phyloP scores from a whole-genome alignment of 1,284 basidiomycete genomes.

The Leccinum huronense region DNA sequence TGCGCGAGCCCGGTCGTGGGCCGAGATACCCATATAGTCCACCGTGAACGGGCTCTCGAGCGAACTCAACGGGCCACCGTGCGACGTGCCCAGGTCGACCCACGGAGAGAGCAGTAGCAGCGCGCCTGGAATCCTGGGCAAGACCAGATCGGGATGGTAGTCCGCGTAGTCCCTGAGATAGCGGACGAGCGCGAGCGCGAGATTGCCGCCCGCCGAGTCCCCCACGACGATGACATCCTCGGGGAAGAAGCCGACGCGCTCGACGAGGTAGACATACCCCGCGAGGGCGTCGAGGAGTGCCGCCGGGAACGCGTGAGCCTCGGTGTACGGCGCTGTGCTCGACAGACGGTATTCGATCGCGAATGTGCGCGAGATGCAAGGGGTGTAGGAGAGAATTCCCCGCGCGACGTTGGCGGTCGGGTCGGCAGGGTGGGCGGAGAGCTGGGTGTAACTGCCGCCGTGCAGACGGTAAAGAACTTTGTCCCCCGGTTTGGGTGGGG shows the following conservation, averaged over 20 bases:
- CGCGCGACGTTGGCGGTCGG: conserved; percentile 27
- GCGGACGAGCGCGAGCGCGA: conserved; percentile 47
- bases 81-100: conserved; percentile 40
- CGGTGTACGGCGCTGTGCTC: conserved; percentile 25
- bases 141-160: conserved; percentile 15
- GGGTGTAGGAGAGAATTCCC: conserved; percentile 29
- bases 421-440: conserved; percentile 30
- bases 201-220: conserved; percentile 62
- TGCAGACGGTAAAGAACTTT: conserved; percentile 38
- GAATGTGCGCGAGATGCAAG: conserved; percentile 37
- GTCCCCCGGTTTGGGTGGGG: conserved; percentile 33
- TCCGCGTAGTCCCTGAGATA: conserved; percentile 37
- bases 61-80: conserved; percentile 27
- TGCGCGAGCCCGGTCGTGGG: background rate
- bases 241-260: conserved; percentile 42
- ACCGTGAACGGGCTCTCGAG: conserved; percentile 17
- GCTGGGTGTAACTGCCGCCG: conserved; percentile 33
- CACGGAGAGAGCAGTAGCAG: conserved; percentile 50
- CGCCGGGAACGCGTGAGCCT: conserved; percentile 46
- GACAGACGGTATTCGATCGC: conserved; percentile 45
- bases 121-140: conserved; percentile 36
- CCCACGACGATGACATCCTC: conserved; percentile 55
- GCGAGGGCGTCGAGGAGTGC: conserved; percentile 55
- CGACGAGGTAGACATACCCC: conserved; percentile 51
- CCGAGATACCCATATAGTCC: conserved; percentile 21